These are phyloP conservation scores for Euphorbia lathyris DNA, from an alignment of 345 rosid genomes.

Conservation along the genomic window DNA sequence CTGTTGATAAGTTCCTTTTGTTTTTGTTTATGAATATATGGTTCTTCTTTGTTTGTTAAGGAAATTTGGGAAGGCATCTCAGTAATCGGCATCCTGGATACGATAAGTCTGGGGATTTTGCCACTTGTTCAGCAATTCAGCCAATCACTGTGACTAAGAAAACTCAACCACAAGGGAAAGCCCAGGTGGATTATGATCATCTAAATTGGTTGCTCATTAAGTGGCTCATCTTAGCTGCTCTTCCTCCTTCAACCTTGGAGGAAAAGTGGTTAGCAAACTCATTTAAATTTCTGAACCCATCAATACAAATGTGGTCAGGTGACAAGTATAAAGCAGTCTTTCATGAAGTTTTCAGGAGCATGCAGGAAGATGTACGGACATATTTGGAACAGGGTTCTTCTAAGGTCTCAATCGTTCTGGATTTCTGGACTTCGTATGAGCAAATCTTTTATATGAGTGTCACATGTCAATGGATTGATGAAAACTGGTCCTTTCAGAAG, in stretches of 20 bases:
- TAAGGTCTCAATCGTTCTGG: constrained; percentile 66
- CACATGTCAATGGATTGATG: constrained; percentile 87
- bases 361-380: constrained; percentile 74
- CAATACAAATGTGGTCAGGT: constrained; percentile 72
- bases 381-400: constrained; percentile 68
- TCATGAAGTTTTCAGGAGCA: constrained; percentile 80
- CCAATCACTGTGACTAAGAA: constrained; percentile 44
- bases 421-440: constrained; percentile 83
- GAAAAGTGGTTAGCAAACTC: constrained; percentile 81
- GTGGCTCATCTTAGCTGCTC: constrained; percentile 77
- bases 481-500: constrained; percentile 64
- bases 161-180: constrained; percentile 49
- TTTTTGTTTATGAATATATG: constrained; percentile 14
- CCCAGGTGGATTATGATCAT: constrained; percentile 81
- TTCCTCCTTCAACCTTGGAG: constrained; percentile 80
- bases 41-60: constrained; percentile 33
- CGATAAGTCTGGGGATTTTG: constrained; percentile 60
- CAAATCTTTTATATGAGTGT: constrained; percentile 74
- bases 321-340: constrained; percentile 61
- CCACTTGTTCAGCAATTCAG: constrained; percentile 46
- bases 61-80: constrained; percentile 89
- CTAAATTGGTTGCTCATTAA: constrained; percentile 86
- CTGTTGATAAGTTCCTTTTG: background rate
- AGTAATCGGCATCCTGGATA: constrained; percentile 92
- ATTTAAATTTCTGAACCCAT: constrained; percentile 73